Evolutionary conservation across 1,284 basidiomycete species (phyloP), one percentile per base, ranked within the genome.

Genomic region (Trametes versicolor): DNA sequence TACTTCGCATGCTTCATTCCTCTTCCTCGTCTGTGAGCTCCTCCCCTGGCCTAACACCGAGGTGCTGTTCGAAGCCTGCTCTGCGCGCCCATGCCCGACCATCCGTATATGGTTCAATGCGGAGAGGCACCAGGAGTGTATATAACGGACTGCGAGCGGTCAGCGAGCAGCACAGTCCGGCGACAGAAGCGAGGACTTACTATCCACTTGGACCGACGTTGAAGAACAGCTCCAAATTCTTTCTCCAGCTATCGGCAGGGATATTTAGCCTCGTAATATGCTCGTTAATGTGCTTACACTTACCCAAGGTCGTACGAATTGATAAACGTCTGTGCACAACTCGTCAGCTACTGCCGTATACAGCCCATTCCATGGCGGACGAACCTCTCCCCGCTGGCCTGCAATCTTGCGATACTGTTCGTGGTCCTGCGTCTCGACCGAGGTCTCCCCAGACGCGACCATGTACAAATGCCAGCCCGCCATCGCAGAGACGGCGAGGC

Each of bases 251-350:
- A 64, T 2, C 23, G 41, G 19, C 10, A 17, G 58, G 29, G 4
- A 15, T 58, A n/a, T 39, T 36, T 5, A n/a, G 6, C 5, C 9
- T 8, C 5, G 6, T 12, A 27, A n/a, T n/a, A n/a, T n/a, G 0
- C 13, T 21, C 12, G 37, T 32, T 34, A 54, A 21, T 4, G 39
- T 23, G n/a, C 58, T 63, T 21, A 32, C 13, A 77, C 83, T 66
- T 75, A 87, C 81, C 97, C 97, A 7, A 98, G 80, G 75, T 99
- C 92, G 75, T 96, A 99, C 8, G 93, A 96, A 74, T 99, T 99
- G 21, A 94, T 83, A 73, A 98, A 99, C 0, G 80, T 82, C 89
- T 93, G 66, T 1, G 47, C 25, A 55, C 2, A 2, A 8, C n/a
- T 19, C 4, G 21, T 55, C 17, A 55, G 27, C 10, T 9, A 12